A percentile compares a stretch with the other conserved stretches of the same genome.
Evolutionary conservation across 140 eudicot species (phyloP).

Genomic region (Ambrosia hybrid): DNA sequence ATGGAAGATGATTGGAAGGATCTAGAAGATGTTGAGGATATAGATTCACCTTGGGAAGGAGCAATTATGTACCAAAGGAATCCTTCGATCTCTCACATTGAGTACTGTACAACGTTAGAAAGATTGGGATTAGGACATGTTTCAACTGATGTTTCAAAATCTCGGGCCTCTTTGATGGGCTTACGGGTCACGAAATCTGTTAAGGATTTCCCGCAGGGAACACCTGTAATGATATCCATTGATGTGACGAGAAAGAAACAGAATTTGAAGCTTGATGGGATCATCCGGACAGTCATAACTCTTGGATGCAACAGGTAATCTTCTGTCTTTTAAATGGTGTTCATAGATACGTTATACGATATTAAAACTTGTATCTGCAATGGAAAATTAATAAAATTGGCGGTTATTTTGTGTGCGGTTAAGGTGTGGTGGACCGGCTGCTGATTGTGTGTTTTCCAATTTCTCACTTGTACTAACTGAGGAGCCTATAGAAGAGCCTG

Average conservation of each 20-base stretch:
- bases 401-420: not conserved
- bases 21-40: slow-evolving; percentile 22
- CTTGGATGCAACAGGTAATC: slow-evolving; percentile 82
- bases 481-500: slow-evolving; percentile 81
- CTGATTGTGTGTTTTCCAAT: slow-evolving; percentile 62
- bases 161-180: slow-evolving; percentile 81
- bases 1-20: slow-evolving; percentile 48
- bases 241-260: slow-evolving; percentile 76
- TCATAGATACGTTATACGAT: no score
- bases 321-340: not conserved
- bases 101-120: slow-evolving; percentile 92
- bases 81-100: slow-evolving; percentile 64
- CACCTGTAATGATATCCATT: slow-evolving; percentile 81
- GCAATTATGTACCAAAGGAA: slow-evolving; percentile 77
- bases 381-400: not conserved
- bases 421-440: slow-evolving; percentile 90
- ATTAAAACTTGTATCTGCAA: not conserved
- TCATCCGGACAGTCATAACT: slow-evolving; percentile 73
- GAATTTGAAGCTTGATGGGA: slow-evolving; percentile 85
- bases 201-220: slow-evolving; percentile 71
- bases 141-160: slow-evolving; percentile 64
- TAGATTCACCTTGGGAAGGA: slow-evolving; percentile 90
- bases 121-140: slow-evolving; percentile 75
- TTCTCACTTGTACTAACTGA: slow-evolving; percentile 81
- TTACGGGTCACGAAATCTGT: slow-evolving; percentile 77